Base-by-base conservation (phyloP, 176 grass and related monocot species). In the Eremochloa ophiuroides region DNA sequence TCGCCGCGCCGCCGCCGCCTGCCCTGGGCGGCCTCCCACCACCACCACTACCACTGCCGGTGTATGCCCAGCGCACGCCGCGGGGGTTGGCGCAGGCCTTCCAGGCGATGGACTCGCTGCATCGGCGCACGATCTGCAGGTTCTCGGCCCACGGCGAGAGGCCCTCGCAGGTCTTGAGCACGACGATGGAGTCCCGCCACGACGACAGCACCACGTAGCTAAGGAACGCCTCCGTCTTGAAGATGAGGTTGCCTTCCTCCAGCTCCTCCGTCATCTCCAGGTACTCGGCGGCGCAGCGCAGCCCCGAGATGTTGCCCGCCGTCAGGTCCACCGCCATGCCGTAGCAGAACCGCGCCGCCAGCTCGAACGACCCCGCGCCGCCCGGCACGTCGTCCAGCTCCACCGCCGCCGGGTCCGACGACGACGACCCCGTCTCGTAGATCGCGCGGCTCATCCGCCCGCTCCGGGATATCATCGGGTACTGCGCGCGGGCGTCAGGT, bases 81-180 rank as follows among this genome's bases (percentile, higher is more conserved):
- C 91, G 80, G 7, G 96, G 96, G 38, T 99, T 99, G 8, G 93
- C 89, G 80, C 96, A 99, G 61, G 96, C 93, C 87, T 95, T 99
- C 96, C 96, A 99, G 0, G 96, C 96, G 87, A 99, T 99, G 73
- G 96, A 99, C 85, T 99, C 93, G 74, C 96, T 95, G 88, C 96
- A 95, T 0, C 96, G 87, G 1, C 96, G 89, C 61, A 95, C 93
- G 79, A 99, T 99, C 84, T 99, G 93, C n/a, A 99, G 89, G 96
- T 99, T 95, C 80, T 99, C 96, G 3, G 93, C 88, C 96, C 96
- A 99, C 0, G 96, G 93, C 7, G 93, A 95, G 84, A 98, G 87
- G 11, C 80, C 85, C 85, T 95, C 96, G 82, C 96, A 99, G 77
- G 82, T 91, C 91, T 95, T 99, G 81, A 99, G 83, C 44, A 99